These are phyloP conservation scores for Euphorbia tirucalli DNA, from an alignment of 345 rosid genomes.

Conservation along the genomic window DNA sequence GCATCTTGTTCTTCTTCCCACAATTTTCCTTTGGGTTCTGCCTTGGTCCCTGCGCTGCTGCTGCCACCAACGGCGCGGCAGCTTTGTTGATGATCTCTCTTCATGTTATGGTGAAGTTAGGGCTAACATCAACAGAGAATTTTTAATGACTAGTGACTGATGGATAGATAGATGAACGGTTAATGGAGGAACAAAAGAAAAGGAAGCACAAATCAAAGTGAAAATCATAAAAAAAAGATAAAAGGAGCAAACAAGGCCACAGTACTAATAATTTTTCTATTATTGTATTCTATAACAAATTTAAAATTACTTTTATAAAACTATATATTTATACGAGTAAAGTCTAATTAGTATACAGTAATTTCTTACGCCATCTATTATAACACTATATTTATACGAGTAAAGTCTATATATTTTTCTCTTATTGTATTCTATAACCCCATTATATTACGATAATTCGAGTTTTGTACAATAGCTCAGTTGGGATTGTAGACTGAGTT, in stretches of 20 bases:
- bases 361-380: no score
- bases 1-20: slow-evolving; percentile 50
- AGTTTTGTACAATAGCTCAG: no score
- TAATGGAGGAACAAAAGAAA: slow-evolving; percentile 26
- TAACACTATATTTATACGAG: no score
- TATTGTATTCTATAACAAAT: no score
- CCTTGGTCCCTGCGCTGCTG: background rate
- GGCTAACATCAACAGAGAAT: background rate
- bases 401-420: no score
- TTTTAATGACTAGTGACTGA: background rate
- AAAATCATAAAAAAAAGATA: slow-evolving; percentile 41
- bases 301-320: no score
- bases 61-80: slow-evolving; percentile 22
- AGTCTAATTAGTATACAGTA: no score
- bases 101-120: slow-evolving; percentile 33
- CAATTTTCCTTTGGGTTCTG: slow-evolving; percentile 32
- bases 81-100: slow-evolving; percentile 48
- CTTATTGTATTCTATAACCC: no score
- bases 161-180: slow-evolving; percentile 25
- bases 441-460: no score
- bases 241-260: slow-evolving; percentile 44
- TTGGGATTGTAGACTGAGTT: no score
- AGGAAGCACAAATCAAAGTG: slow-evolving; percentile 11
- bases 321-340: no score
- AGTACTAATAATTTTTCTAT: slow-evolving; percentile 29